Percentiles rank a stretch among this genome's conserved stretches.
These are phyloP conservation scores for Parastagonospora avenae DNA, from an alignment of 2,329 filamentous ascomycete genomes.

Conservation along the genomic window DNA sequence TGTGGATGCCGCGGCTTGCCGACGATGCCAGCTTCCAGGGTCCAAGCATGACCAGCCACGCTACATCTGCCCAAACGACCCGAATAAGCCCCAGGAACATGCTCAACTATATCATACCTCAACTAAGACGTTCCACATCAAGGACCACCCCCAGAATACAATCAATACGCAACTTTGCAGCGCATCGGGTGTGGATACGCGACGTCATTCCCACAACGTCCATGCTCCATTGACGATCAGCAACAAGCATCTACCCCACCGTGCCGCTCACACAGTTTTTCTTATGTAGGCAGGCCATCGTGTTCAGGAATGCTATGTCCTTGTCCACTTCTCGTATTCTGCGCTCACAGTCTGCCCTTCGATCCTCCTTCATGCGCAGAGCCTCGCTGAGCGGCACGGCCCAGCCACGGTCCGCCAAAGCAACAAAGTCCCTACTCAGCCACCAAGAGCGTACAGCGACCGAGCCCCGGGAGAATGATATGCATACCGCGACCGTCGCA, in stretches of 20 bases:
- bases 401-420: slow-evolving; percentile 38
- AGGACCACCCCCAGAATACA: too few relatives aligned
- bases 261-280: slow-evolving; percentile 26
- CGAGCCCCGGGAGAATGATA: slow-evolving; percentile 70
- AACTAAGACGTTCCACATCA: too few relatives aligned
- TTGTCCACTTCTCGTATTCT: slow-evolving; percentile 16
- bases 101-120: too few relatives aligned
- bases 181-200: too few relatives aligned
- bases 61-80: background rate
- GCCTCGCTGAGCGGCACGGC: slow-evolving; percentile 37
- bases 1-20: background rate
- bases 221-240: background rate
- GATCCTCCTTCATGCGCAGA: slow-evolving; percentile 17
- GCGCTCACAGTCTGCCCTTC: slow-evolving; percentile 10
- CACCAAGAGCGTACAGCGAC: slow-evolving; percentile 76
- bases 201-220: too few relatives aligned
- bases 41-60: slow-evolving; percentile 2
- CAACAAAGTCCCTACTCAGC: slow-evolving; percentile 31
- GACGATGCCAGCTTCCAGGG: background rate
- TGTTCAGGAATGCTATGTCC: slow-evolving; percentile 21
- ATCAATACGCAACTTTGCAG: too few relatives aligned
- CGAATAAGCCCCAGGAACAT: too few relatives aligned
- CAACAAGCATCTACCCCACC: slow-evolving; percentile 10
- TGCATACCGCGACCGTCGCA: slow-evolving; percentile 67
- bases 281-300: slow-evolving; percentile 11